Conservation (phyloP, 345 rosid species). For the Lepidium sativum region DNA sequence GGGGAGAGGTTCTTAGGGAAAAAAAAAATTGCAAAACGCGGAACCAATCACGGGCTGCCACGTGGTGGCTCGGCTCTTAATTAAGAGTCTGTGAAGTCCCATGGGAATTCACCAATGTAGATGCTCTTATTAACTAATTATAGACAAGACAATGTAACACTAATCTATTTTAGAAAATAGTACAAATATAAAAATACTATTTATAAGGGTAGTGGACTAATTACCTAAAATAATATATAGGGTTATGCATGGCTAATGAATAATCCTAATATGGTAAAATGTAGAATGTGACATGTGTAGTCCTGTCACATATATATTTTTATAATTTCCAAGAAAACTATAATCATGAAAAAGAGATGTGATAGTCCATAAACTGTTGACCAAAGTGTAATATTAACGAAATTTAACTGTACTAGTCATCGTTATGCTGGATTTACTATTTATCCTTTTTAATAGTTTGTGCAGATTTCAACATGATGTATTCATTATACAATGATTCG, state of each 20-base stretch:
- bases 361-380: background rate
- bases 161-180: no score
- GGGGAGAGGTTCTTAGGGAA: no score
- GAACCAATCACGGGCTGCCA: no score
- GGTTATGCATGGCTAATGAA: background rate
- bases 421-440: background rate
- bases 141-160: no score
- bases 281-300: conserved; percentile 11
- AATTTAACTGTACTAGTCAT: conserved; percentile 5
- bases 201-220: background rate
- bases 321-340: background rate
- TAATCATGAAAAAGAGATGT: conserved; percentile 8
- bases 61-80: no score
- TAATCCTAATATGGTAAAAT: background rate
- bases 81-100: no score
- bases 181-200: no score
- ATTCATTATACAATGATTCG: background rate
- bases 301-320: conserved; percentile 6
- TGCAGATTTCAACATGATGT: background rate
- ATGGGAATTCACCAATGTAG: no score
- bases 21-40: no score
- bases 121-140: no score
- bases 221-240: background rate
- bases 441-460: background rate
- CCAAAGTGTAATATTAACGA: conserved; percentile 3